Evolutionary conservation across 129 eudicot genomes (phyloP), one percentile per base, ranked within the genome.

Genomic region (Flaveria sonorensis): DNA sequence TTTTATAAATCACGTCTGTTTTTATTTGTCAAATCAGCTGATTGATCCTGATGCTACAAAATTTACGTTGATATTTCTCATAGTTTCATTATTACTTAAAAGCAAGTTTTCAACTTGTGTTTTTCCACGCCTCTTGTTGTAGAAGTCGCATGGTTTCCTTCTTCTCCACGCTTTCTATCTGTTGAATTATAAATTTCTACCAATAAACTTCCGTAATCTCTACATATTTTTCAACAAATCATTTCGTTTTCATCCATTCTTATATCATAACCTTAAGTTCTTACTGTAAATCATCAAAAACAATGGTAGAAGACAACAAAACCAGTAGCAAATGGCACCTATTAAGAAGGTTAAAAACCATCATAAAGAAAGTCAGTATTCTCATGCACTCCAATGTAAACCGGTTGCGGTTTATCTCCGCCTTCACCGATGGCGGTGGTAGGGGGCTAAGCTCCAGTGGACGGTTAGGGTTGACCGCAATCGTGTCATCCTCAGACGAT

Each of bases 351-450:
- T 84, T 89, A 18, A 87, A 71, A 53, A 85, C 74, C 50, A 86
- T 88, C 0, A 88, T 92, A 40, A 87, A 83, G 60, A 92, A 87
- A 73, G 75, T 87, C 9, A 87, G 60, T 21, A 75, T 84, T 24
- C 70, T 89, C 51, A 40, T 89, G 66, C 70, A 83, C 42, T 81
- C 85, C 60, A 83, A 81, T 6, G 12, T 87, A 1, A 76, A 79
- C 64, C 73, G 77, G 77, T 89, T 84, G 89, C 81, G 81, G 40
- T 56, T 89, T 1, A 84, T 88, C 10, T 85, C 90, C 1, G 18
- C 78, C 2, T 62, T 89, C 51, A 80, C 81, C 5, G 72, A 53
- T 47, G 66, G 66, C 6, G 28, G 79, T 28, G 68, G 77, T 26
- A 75, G 66, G 60, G 72, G 84, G 57, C 50, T 89, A 83, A 87